Base-by-base conservation (phyloP, 108 stramenopile genomes). In the Skeletonema costatum region DNA sequence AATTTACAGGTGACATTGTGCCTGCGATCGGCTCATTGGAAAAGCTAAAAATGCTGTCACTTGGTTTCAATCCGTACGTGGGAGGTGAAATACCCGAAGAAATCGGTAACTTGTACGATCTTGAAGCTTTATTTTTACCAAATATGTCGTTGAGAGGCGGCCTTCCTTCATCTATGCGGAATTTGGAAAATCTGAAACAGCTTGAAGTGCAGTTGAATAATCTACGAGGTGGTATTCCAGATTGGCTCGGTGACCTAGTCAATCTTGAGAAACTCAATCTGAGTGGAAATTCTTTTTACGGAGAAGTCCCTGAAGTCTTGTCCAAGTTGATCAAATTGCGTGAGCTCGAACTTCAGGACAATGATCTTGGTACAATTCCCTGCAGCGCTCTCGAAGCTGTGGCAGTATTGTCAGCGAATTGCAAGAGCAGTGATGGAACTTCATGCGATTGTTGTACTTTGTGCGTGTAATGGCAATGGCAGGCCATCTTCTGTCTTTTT, bases 1-100 rank as follows among this genome's bases (percentile, higher is more conserved):
- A 48, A 29, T 72, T 85, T 8, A 60, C 56, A 8, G 84, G 84
- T 8, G 64, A 38, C 9, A 81, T 86, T 59, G 78, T 74, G 8
- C 33, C 78, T 11, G 68, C 73, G 30, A 42, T 86, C 33, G 85
- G 78, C 6, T 10, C 41, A 42, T 38, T 86, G 44, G 50, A 38
- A 29, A 67, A 82, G 10, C 61, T 86, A 68, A 39, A 64, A 32
- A 62, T 74, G 63, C 60, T 83, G 35, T 73, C 72, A 25, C 48
- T 83, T 38, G 66, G 72, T 33, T 32, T 30, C 59, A 77, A 77
- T 32, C 11, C 19, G 9, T 60, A 48, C 12, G 60, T 83, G 36
- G 50, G 39, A 2, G 82, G 82, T n/a, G 56, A 59, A 14, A 83
- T 83, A 46, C 82, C 82, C 0, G 6, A 7, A 21, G 63, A 38